phyloP scores from a whole-genome alignment of 768 basidiomycete species.

The Panellus pusillus region DNA sequence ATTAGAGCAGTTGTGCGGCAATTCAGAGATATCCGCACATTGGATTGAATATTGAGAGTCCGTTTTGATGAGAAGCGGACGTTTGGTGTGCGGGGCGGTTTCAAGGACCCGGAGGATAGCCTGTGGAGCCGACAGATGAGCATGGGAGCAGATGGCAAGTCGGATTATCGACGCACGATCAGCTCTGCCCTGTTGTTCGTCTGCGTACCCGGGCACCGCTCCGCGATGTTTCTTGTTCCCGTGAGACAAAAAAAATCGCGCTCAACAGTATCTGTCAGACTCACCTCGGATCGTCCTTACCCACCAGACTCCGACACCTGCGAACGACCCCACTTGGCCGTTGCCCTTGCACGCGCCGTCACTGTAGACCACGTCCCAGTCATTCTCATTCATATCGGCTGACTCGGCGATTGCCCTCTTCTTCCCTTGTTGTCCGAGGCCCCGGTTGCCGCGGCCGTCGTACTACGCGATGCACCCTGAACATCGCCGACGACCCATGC shows the following conservation, averaged over 20 bases:
- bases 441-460: not conserved
- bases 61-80: slow-evolving; percentile 71
- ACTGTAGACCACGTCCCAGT: slow-evolving; percentile 65
- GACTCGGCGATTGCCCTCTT: slow-evolving; percentile 28
- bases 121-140: slow-evolving; percentile 39
- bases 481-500: slow-evolving; percentile 42
- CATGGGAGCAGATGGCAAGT: not conserved
- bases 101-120: slow-evolving; percentile 85
- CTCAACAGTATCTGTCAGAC: not conserved
- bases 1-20: not conserved
- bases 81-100: slow-evolving; percentile 55
- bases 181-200: slow-evolving; percentile 91
- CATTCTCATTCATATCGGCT: slow-evolving; percentile 31
- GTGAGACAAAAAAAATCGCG: not conserved
- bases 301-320: slow-evolving; percentile 93
- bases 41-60: slow-evolving; percentile 85
- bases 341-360: slow-evolving; percentile 91
- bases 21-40: slow-evolving; percentile 61
- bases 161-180: slow-evolving; percentile 50
- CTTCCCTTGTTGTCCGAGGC: slow-evolving; percentile 27
- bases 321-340: slow-evolving; percentile 62
- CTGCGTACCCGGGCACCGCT: slow-evolving; percentile 79
- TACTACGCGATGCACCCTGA: not conserved
- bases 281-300: slow-evolving; percentile 65
- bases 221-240: slow-evolving; percentile 67